phyloP scores from a whole-genome alignment of 345 rosid species.

The Lagerstroemia speciosa region DNA sequence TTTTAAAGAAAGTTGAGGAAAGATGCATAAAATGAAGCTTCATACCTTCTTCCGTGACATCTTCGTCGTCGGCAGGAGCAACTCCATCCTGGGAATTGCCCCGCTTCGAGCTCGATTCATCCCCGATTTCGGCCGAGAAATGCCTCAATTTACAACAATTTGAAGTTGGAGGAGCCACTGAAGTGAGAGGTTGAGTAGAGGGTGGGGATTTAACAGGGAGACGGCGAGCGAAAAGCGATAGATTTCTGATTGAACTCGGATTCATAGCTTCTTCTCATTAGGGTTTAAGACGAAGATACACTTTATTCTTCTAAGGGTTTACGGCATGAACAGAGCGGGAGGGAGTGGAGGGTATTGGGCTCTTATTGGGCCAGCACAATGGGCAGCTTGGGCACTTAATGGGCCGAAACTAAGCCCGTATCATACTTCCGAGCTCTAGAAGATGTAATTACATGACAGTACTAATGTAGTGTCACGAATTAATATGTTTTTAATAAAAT shows the following conservation, averaged over 20 bases:
- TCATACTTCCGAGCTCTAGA: no score
- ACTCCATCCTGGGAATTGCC: not conserved
- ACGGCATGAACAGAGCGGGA: not conserved
- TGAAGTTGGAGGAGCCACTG: not conserved
- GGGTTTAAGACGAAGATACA: not conserved
- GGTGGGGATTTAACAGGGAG: not conserved
- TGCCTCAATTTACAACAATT: not conserved
- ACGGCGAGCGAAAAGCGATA: slow-evolving; percentile 11
- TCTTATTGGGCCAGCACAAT: slow-evolving; percentile 3
- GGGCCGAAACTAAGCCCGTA: not conserved
- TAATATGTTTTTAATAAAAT: no score
- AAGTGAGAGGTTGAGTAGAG: not conserved
- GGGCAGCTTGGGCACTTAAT: no score
- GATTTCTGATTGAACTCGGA: not conserved
- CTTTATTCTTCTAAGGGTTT: not conserved
- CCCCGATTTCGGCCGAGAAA: not conserved
- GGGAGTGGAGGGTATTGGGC: not conserved
- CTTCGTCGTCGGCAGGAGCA: not conserved
- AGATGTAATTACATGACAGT: no score
- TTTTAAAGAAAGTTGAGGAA: no score
- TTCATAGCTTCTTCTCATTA: slow-evolving; percentile 9
- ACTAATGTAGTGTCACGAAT: no score
- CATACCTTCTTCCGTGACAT: not conserved
- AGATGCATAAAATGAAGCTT: not conserved
- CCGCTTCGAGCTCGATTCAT: not conserved